These are phyloP conservation scores for Scytalidium sp. DNA, from an alignment of 2,329 filamentous ascomycete genomes.

Conservation along the genomic window DNA sequence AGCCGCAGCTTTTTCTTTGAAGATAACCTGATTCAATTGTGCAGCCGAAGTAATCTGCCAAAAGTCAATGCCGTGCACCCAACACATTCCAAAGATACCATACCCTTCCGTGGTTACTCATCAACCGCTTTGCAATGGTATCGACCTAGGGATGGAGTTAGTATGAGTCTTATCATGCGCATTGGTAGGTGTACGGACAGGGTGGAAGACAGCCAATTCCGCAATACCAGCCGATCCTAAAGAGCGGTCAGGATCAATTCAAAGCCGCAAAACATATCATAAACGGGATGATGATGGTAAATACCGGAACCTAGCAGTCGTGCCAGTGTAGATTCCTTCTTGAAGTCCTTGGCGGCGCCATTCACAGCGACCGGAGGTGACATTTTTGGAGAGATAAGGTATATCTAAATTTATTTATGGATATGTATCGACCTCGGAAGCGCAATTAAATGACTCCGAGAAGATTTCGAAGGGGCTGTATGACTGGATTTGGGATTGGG, in stretches of 20 bases:
- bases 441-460: background rate
- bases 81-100: conserved; percentile 15
- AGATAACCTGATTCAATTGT: conserved; percentile 87
- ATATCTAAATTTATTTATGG: background rate
- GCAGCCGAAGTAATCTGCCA: conserved; percentile 51
- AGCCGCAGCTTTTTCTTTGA: conserved; percentile 81
- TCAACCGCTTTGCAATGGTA: conserved; percentile 96
- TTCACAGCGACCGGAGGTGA: background rate
- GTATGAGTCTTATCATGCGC: conserved; percentile 11
- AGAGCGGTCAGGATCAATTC: conserved; percentile 7
- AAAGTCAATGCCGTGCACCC: conserved; percentile 18
- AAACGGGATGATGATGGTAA: conserved; percentile 14
- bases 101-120: conserved; percentile 91
- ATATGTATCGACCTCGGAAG: background rate
- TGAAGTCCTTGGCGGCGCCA: conserved; percentile 48
- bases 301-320: conserved; percentile 88
- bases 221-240: conserved; percentile 88
- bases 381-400: background rate
- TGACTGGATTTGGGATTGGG: background rate
- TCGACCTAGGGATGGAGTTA: conserved; percentile 67
- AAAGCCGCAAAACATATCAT: background rate
- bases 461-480: background rate
- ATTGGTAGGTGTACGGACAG: conserved; percentile 48
- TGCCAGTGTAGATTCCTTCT: conserved; percentile 87
- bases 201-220: conserved; percentile 90